Conservation (phyloP, 2,329 filamentous ascomycete species). For the Didymellaceae sp. region DNA sequence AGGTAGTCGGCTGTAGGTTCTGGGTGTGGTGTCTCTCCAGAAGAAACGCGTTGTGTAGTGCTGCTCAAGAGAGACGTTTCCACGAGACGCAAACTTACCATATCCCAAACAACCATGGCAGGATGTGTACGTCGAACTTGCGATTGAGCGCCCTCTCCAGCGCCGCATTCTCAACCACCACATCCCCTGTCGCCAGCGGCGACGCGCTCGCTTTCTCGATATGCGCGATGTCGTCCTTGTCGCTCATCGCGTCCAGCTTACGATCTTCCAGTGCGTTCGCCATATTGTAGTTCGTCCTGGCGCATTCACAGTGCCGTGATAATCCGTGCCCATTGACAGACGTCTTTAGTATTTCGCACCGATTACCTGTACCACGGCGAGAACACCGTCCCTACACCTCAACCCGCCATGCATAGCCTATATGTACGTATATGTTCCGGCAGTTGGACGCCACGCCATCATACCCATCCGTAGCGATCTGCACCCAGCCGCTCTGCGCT, state of each 20-base stretch:
- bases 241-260: background rate
- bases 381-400: too few relatives aligned
- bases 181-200: background rate
- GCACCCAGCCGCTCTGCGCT: conserved; percentile 2
- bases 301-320: background rate
- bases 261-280: background rate
- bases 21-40: too few relatives aligned
- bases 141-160: conserved; percentile 48
- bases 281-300: background rate
- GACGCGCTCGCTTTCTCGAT: background rate
- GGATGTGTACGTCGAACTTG: conserved; percentile 52
- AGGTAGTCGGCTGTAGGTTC: too few relatives aligned
- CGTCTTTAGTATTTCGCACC: too few relatives aligned
- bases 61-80: too few relatives aligned
- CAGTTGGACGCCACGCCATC: background rate
- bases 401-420: too few relatives aligned
- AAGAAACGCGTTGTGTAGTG: too few relatives aligned
- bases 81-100: conserved; percentile 31
- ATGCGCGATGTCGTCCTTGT: conserved; percentile 1
- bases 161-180: conserved; percentile 11
- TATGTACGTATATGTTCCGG: too few relatives aligned
- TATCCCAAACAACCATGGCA: conserved; percentile 55
- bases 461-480: background rate
- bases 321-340: background rate
- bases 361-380: too few relatives aligned